Conservation (phyloP, 208 protist genomes). For the Crithidia expoeki region DNA sequence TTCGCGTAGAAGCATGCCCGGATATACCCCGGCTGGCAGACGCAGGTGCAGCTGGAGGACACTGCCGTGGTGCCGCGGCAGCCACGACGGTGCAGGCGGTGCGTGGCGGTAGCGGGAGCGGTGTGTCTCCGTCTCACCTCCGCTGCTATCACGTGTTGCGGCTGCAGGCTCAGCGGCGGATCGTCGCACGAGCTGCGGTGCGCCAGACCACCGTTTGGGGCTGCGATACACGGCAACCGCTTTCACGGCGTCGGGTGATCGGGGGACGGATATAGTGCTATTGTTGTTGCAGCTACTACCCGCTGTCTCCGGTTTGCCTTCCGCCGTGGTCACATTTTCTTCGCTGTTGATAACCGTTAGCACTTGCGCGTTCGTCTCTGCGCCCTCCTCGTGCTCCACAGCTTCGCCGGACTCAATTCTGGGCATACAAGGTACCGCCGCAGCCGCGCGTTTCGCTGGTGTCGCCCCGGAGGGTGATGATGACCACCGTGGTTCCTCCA, state of each 20-base stretch:
- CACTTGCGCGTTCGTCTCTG: neutral
- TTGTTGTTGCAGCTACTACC: neutral
- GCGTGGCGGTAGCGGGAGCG: constrained; percentile 23
- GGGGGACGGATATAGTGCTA: neutral
- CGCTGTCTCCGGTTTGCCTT: neutral
- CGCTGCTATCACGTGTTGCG: neutral
- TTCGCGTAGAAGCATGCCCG: constrained; percentile 82
- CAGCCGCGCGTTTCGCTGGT: neutral
- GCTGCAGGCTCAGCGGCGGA: neutral
- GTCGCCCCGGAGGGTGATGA: neutral
- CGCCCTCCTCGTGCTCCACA: constrained; percentile 6
- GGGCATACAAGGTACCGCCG: constrained; percentile 1
- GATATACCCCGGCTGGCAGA: constrained; percentile 71
- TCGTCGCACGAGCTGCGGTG: constrained; percentile 16
- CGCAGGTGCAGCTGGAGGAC: constrained; percentile 62
- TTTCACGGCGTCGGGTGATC: constrained; percentile 20
- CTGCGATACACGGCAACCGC: constrained; percentile 25
- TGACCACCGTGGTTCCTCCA: constrained; percentile 9
- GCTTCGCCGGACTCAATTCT: neutral
- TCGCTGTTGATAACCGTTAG: neutral
- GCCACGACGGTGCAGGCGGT: constrained; percentile 76
- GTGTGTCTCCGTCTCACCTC: neutral
- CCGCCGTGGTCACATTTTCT: neutral
- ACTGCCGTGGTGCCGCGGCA: constrained; percentile 61
- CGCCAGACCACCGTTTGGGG: constrained; percentile 22